phyloP scores from a whole-genome alignment of 306 rosid species.

The Cicer yamashitae region DNA sequence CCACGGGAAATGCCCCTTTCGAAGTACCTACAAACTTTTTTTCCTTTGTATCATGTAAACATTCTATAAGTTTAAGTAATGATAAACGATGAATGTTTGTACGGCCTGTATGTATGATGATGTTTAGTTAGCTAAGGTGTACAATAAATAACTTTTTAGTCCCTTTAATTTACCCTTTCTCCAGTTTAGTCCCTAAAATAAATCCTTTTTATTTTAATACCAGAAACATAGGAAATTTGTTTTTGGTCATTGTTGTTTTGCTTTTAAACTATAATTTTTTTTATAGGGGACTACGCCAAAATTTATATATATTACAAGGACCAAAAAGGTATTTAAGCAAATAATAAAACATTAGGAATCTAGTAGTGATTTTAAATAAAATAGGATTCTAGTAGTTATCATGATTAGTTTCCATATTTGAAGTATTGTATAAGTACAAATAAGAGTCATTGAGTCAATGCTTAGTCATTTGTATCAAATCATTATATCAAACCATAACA shows the following conservation, averaged over 20 bases:
- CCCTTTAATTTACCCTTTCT: not conserved
- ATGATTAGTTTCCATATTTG: not conserved
- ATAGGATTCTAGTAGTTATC: not conserved
- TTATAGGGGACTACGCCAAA: not conserved
- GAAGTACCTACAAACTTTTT: no score
- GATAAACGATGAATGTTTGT: no score
- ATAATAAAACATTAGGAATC: no score
- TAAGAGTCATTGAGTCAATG: not conserved
- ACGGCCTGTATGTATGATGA: no score
- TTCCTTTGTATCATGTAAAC: no score
- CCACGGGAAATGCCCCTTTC: no score
- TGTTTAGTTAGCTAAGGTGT: no score
- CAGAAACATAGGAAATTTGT: not conserved
- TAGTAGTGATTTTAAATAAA: no score
- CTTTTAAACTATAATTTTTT: not conserved
- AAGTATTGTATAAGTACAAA: not conserved
- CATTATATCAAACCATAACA: not conserved
- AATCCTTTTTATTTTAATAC: not conserved
- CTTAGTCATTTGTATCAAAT: not conserved
- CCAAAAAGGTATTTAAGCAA: not conserved
- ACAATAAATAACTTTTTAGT: not conserved
- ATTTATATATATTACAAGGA: not conserved
- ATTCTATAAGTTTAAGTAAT: no score
- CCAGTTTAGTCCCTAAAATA: not conserved
- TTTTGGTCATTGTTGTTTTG: not conserved